These are phyloP conservation scores for Macrophomina phaseolina DNA, from an alignment of 2,329 filamentous ascomycete species.

Conservation along the genomic window DNA sequence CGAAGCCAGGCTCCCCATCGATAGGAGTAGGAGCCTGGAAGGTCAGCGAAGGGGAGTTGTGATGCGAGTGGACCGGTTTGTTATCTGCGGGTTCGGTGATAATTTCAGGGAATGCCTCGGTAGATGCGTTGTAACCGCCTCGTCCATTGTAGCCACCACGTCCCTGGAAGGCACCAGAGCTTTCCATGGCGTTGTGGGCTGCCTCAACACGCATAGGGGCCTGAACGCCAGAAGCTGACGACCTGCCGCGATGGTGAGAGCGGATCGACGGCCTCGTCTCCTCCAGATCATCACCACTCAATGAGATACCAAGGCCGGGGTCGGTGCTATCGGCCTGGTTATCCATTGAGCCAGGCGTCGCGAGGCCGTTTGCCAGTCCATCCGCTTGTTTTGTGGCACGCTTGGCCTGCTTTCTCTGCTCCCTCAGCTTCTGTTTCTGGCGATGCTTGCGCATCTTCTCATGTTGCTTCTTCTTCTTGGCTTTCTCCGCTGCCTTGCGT, in stretches of 20 bases:
- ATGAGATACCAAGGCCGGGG: constrained; percentile 18
- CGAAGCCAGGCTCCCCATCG: constrained; percentile 23
- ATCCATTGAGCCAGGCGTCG: constrained; percentile 27
- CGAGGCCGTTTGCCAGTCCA: constrained; percentile 27
- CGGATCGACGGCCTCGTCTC: constrained; percentile 18
- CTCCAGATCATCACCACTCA: constrained; percentile 20
- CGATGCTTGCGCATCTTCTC: constrained; percentile 42
- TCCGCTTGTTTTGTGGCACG: constrained; percentile 27
- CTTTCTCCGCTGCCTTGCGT: constrained; percentile 44
- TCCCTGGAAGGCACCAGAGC: constrained; percentile 36
- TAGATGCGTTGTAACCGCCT: constrained; percentile 39
- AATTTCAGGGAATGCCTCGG: constrained; percentile 31
- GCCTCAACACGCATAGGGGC: constrained; percentile 21
- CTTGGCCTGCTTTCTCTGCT: constrained; percentile 46
- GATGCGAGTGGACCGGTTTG: neutral
- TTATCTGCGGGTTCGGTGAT: constrained; percentile 3
- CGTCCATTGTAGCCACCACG: constrained; percentile 44
- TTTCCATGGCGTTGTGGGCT: constrained; percentile 31
- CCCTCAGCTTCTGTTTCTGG: constrained; percentile 45
- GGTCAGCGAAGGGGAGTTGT: constrained; percentile 18
- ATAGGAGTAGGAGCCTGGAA: constrained; percentile 25
- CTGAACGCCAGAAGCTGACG: constrained; percentile 20
- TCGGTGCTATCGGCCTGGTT: constrained; percentile 4
- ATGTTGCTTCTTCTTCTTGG: constrained; percentile 44
- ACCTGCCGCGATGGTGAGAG: constrained; percentile 22